phyloP scores from a whole-genome alignment of 805 yeast genomes.

The Metschnikowia bowlesiae region DNA sequence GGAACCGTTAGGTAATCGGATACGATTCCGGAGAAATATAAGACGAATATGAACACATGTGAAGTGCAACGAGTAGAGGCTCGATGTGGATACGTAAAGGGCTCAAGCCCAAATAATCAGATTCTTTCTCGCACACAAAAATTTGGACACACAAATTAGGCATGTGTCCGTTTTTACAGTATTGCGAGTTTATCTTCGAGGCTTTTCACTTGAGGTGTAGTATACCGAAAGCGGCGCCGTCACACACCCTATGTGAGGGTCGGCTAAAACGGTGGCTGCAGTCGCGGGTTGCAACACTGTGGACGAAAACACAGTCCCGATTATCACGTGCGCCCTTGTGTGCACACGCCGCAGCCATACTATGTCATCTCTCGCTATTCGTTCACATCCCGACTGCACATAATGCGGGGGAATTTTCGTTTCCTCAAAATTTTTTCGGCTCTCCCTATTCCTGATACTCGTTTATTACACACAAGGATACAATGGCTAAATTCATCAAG shows the following conservation, averaged over 20 bases:
- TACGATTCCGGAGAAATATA: neutral
- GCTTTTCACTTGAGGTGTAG: too few relatives aligned
- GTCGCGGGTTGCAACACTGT: neutral
- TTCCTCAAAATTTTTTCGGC: slow-evolving; percentile 18
- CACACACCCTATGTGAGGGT: too few relatives aligned
- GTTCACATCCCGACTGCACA: slow-evolving; percentile 16
- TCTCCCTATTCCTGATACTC: slow-evolving; percentile 9
- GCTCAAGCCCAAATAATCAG: too few relatives aligned
- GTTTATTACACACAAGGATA: slow-evolving; percentile 27
- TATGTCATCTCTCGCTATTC: slow-evolving; percentile 3
- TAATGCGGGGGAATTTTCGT: slow-evolving; percentile 20
- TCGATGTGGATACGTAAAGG: too few relatives aligned
- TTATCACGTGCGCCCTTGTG: slow-evolving; percentile 2
- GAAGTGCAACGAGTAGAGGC: too few relatives aligned
- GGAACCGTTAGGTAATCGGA: slow-evolving; percentile 20
- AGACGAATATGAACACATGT: neutral
- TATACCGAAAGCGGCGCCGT: too few relatives aligned
- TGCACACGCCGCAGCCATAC: slow-evolving; percentile 1
- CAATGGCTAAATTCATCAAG: slow-evolving; percentile 98
- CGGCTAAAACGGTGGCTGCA: neutral
- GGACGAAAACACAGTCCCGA: slow-evolving; percentile 6
- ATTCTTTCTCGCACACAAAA: too few relatives aligned
- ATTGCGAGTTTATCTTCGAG: too few relatives aligned
- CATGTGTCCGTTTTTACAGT: too few relatives aligned
- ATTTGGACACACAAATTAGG: too few relatives aligned